A percentile compares a stretch with the other conserved stretches of the same genome.
These are phyloP conservation scores for Gillenia trifoliata DNA, from an alignment of 306 rosid genomes.

Conservation along the genomic window DNA sequence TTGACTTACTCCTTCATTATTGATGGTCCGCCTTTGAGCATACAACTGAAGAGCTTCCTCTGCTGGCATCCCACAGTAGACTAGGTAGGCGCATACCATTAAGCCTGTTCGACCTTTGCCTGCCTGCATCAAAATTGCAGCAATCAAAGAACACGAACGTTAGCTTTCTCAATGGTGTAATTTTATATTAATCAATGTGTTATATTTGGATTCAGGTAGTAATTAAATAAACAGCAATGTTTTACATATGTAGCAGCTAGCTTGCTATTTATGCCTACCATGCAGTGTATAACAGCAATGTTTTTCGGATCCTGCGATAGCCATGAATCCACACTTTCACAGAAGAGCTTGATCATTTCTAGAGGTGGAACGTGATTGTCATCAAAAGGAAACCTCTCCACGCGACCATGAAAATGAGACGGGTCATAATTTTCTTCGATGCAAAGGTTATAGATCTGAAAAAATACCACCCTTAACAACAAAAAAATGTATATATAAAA, in stretches of 20 bases:
- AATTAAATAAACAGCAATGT: not conserved
- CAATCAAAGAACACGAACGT: not conserved
- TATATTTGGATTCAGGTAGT: not conserved
- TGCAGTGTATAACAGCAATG: constrained; percentile 88
- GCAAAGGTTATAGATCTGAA: constrained; percentile 87
- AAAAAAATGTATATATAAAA: not conserved
- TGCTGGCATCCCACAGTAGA: constrained; percentile 72
- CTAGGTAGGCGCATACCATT: constrained; percentile 81
- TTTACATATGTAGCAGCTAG: not conserved
- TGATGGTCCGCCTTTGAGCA: constrained; percentile 85
- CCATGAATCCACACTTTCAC: constrained; percentile 82
- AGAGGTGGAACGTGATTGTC: constrained; percentile 92
- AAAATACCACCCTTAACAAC: not conserved
- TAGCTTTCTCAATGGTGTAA: not conserved
- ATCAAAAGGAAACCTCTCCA: constrained; percentile 81
- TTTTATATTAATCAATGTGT: not conserved
- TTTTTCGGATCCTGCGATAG: constrained; percentile 57
- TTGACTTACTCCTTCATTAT: constrained; percentile 95
- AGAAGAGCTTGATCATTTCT: constrained; percentile 64
- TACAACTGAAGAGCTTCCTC: constrained; percentile 86
- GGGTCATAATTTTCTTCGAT: constrained; percentile 86
- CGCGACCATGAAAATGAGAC: constrained; percentile 72
- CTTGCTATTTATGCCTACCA: constrained; percentile 38
- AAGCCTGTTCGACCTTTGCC: constrained; percentile 97
- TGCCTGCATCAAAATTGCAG: constrained; percentile 58